Percentiles rank a stretch among this genome's conserved stretches.
These are phyloP conservation scores for Boletus sensibilis DNA, from an alignment of 768 basidiomycete genomes.

Conservation along the genomic window DNA sequence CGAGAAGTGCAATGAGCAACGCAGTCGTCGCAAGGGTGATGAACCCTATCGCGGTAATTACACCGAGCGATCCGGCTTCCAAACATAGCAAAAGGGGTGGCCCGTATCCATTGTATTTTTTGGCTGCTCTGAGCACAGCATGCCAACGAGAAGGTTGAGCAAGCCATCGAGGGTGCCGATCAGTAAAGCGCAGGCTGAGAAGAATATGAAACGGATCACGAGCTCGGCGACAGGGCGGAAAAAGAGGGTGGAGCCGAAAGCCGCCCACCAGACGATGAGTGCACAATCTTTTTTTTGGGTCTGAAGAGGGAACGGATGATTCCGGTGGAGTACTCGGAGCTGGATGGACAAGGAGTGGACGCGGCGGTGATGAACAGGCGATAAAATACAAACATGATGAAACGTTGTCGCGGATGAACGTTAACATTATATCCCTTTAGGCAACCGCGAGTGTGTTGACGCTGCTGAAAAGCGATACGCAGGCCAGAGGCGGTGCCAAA, in stretches of 20 bases:
- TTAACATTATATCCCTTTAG: neutral
- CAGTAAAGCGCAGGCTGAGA: constrained; percentile 3
- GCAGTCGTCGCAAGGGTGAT: neutral
- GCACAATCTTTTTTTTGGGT: constrained; percentile 6
- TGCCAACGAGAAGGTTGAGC: constrained; percentile 12
- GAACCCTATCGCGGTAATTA: constrained; percentile 12
- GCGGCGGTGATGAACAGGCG: constrained; percentile 6
- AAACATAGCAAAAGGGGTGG: constrained; percentile 4
- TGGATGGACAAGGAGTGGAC: neutral
- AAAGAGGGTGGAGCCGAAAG: constrained; percentile 13
- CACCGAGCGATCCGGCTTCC: constrained; percentile 15
- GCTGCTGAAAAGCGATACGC: neutral
- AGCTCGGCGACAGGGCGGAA: constrained; percentile 10
- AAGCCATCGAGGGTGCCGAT: constrained; percentile 6
- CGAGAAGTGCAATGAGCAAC: constrained; percentile 3
- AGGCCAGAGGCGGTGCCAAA: neutral
- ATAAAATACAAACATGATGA: constrained; percentile 13
- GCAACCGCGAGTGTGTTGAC: neutral
- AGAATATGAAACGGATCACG: constrained; percentile 5
- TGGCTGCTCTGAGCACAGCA: constrained; percentile 13
- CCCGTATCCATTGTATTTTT: constrained; percentile 7
- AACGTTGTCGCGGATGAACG: neutral
- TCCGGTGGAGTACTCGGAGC: neutral
- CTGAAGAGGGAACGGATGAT: neutral
- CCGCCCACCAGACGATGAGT: constrained; percentile 10